These are phyloP conservation scores for Trichophyton schoenleinii DNA, from an alignment of 2,329 filamentous ascomycete genomes.

Conservation along the genomic window DNA sequence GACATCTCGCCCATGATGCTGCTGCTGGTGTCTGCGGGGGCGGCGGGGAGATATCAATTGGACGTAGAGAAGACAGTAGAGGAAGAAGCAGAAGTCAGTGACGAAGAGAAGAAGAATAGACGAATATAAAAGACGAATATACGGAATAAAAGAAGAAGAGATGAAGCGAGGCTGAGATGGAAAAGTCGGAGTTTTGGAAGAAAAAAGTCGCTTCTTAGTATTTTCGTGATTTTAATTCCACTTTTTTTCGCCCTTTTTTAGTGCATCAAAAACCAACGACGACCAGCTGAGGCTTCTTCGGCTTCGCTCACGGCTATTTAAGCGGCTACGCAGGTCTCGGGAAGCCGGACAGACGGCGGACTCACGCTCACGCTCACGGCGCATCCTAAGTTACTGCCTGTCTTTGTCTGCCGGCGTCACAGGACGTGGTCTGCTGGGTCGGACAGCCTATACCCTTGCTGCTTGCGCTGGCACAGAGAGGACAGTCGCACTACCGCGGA, in stretches of 20 bases:
- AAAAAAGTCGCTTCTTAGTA: no score
- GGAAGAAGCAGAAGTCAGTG: neutral
- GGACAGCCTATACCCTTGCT: neutral
- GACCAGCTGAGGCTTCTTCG: no score
- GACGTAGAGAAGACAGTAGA: neutral
- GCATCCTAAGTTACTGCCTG: neutral
- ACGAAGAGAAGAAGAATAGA: neutral
- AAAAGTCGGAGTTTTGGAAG: no score
- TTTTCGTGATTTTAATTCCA: no score
- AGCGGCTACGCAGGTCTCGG: neutral
- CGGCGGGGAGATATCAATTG: neutral
- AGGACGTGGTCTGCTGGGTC: neutral
- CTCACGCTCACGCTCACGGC: neutral
- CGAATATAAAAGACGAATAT: no score
- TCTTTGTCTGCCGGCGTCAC: neutral
- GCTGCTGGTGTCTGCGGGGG: neutral
- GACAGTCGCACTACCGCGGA: neutral
- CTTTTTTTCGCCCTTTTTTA: no score
- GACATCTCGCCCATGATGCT: conserved; percentile 1
- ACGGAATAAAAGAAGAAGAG: neutral
- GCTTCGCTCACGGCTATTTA: no score
- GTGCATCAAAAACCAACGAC: no score
- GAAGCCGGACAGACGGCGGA: no score
- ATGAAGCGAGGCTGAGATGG: neutral
- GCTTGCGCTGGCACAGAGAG: neutral